Base-by-base conservation (phyloP, 768 basidiomycete genomes). In the Trametes coccinea region DNA sequence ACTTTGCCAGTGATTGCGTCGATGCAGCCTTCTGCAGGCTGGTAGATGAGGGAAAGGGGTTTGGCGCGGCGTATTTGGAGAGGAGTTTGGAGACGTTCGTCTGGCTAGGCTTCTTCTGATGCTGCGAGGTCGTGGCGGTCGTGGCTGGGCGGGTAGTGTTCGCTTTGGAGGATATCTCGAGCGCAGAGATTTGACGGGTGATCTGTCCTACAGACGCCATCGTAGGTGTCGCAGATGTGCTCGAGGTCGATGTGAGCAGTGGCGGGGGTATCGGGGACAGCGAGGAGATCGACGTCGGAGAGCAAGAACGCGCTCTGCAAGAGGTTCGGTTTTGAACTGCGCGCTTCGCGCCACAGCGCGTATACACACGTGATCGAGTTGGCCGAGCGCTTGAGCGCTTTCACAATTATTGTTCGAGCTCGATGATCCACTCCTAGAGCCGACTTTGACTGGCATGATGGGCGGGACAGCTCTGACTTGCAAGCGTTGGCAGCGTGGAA, bases 51-150 rank as follows among this genome's bases (percentile, higher is more conserved):
- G 72, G 59, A 31, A 66, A 67, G 8, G 84, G 81, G 65, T 86
- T 84, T 0, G 89, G 87, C 2, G 88, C 82, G 9, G 86, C 87
- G 66, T 82, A 91, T 75, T 92, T 92, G 1, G 86, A 84, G 60
- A 90, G 79, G 10, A 91, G 79, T 71, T 90, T 92, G 11, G 86
- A 77, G 29, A 90, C 86, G 66, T 82, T 85, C 2, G 78, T 70
- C 68, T 88, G 84, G 66, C 81, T 82, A 22, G 84, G 73, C 30
- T 84, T 83, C 67, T 89, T 90, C 65, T 73, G 71, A 63, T 65
- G 79, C 54, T 66, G 78, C 75, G 57, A 68, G 30, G 61, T 74
- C 75, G 56, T 70, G 33, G 41, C n/a, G 13, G 41, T 1, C n/a
- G 62, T 75, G 65, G 62, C 46, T 45, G 70, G 3, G 73, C 76